These are phyloP conservation scores for Rhododendron ferrugineum DNA, from an alignment of 148 eudicot genomes.

Conservation along the genomic window DNA sequence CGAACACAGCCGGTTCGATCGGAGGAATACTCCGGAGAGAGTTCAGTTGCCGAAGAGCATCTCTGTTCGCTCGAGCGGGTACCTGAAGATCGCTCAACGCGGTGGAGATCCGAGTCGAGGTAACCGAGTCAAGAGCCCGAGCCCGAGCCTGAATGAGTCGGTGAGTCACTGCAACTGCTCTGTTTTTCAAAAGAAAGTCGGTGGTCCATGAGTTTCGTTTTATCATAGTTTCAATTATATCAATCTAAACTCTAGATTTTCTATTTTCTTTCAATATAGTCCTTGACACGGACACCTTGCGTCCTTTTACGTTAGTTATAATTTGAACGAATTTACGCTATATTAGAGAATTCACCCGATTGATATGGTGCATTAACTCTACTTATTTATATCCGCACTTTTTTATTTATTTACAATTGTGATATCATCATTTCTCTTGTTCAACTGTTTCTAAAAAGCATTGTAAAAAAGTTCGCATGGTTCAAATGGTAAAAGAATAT, in stretches of 20 bases:
- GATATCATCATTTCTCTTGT: not conserved
- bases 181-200: not conserved
- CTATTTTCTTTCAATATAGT: not conserved
- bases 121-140: conserved; percentile 12
- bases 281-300: not conserved
- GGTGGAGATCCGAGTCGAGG: conserved; percentile 13
- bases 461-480: not conserved
- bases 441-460: not conserved
- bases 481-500: not conserved
- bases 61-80: conserved; percentile 55
- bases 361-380: too few species aligned
- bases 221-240: not conserved
- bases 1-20: conserved; percentile 14
- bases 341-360: too few species aligned
- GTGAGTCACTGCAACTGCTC: conserved; percentile 8
- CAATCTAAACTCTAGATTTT: not conserved
- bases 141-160: conserved; percentile 3
- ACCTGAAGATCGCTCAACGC: conserved; percentile 30
- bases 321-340: too few species aligned
- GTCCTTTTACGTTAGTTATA: too few species aligned
- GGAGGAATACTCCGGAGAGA: conserved; percentile 19
- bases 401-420: too few species aligned
- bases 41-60: conserved; percentile 48
- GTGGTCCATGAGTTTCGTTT: not conserved
- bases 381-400: too few species aligned